These are phyloP conservation scores for Funneliformis caledonium DNA, from an alignment of 371 early-diverging fungal species.

Conservation along the genomic window DNA sequence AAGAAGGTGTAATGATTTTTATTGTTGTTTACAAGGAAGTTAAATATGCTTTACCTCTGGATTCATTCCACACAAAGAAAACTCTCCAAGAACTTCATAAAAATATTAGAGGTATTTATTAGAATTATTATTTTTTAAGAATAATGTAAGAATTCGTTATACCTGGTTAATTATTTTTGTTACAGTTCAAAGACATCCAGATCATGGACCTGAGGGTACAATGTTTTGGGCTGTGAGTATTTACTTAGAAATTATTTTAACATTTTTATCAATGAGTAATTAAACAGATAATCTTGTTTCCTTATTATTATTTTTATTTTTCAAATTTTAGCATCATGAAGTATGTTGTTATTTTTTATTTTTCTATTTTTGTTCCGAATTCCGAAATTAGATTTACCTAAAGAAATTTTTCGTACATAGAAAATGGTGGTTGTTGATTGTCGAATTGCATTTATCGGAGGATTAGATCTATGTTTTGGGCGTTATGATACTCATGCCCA, in stretches of 20 bases:
- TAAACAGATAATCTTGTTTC: no score
- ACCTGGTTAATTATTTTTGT: conserved; percentile 40
- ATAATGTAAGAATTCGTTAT: conserved; percentile 28
- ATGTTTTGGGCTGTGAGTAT: conserved; percentile 77
- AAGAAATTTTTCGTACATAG: conserved; percentile 57
- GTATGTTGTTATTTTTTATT: conserved; percentile 41
- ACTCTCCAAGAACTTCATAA: conserved; percentile 77
- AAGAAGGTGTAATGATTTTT: conserved; percentile 88
- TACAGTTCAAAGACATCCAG: conserved; percentile 83
- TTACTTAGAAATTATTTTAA: no score
- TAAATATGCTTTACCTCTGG: conserved; percentile 75
- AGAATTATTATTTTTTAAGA: not conserved
- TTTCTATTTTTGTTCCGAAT: not conserved
- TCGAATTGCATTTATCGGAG: conserved; percentile 86
- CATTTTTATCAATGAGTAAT: no score
- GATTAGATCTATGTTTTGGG: conserved; percentile 90
- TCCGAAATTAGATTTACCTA: not conserved
- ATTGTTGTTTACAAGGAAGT: conserved; percentile 92
- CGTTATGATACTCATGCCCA: conserved; percentile 88
- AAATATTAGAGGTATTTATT: conserved; percentile 68
- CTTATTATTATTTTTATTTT: not conserved
- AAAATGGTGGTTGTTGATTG: conserved; percentile 90
- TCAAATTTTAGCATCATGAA: conserved; percentile 54
- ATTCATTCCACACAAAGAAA: conserved; percentile 83
- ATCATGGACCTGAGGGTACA: conserved; percentile 73